Evolutionary conservation across 2,329 filamentous ascomycete genomes (phyloP).

Genomic region (Exophiala bonariae): DNA sequence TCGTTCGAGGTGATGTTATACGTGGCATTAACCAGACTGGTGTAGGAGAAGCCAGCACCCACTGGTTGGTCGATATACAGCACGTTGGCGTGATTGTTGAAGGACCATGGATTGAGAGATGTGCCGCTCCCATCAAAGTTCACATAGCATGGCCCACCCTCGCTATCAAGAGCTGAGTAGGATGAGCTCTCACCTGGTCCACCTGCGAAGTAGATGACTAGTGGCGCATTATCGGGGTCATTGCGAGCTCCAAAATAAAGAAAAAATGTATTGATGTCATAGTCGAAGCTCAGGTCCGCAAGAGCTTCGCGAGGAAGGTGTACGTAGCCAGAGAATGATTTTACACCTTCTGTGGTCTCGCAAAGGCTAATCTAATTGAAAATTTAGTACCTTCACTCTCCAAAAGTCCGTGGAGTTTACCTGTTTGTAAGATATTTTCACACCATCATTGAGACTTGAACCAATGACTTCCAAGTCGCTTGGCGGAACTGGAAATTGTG

Average conservation of each 20-base stretch:
- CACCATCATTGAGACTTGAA: not conserved
- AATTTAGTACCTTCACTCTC: too few species aligned
- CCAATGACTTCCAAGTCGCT: constrained; percentile 5
- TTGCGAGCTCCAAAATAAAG: constrained; percentile 64
- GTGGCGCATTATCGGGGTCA: constrained; percentile 53
- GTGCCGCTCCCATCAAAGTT: constrained; percentile 54
- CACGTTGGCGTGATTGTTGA: constrained; percentile 65
- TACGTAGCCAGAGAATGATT: constrained; percentile 60
- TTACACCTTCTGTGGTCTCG: constrained; percentile 57
- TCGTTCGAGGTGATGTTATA: constrained; percentile 16
- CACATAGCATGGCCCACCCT: constrained; percentile 54
- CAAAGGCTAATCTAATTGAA: constrained; percentile 54
- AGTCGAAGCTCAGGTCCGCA: constrained; percentile 44
- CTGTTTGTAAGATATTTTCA: constrained; percentile 48
- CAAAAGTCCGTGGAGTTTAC: too few species aligned
- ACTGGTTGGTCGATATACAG: constrained; percentile 69
- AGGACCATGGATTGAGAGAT: constrained; percentile 59
- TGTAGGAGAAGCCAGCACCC: constrained; percentile 60
- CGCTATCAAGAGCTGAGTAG: constrained; percentile 54
- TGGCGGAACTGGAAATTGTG: constrained; percentile 9
- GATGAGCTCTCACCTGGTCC: constrained; percentile 61
- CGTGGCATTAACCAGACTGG: constrained; percentile 42
- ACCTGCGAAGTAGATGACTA: constrained; percentile 64
- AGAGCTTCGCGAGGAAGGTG: constrained; percentile 52
- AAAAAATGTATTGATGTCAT: constrained; percentile 65